phyloP scores from a whole-genome alignment of 352 stramenopile genomes.

The Phytophthora tubulina region DNA sequence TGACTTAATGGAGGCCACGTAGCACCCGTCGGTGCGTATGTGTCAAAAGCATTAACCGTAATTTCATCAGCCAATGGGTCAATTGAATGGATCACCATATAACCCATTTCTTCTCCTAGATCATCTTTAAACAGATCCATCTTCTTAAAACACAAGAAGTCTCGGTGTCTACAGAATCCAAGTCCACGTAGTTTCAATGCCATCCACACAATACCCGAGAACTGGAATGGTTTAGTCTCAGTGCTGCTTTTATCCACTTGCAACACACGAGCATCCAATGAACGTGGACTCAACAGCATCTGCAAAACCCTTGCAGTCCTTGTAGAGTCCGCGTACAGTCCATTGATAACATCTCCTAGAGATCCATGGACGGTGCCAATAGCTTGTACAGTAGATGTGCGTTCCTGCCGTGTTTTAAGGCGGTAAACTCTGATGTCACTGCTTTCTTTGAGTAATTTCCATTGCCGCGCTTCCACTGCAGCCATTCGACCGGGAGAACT shows the following conservation, averaged over 20 bases:
- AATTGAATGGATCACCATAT: conserved; percentile 77
- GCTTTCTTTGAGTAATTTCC: conserved; percentile 74
- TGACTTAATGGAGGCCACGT: conserved; percentile 39
- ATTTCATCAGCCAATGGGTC: conserved; percentile 52
- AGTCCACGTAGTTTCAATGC: conserved; percentile 62
- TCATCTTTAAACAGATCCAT: conserved; percentile 71
- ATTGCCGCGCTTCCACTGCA: conserved; percentile 43
- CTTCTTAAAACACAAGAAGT: conserved; percentile 87
- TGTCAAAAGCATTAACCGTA: conserved; percentile 25
- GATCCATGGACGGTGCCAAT: conserved; percentile 69
- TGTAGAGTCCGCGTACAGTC: conserved; percentile 79
- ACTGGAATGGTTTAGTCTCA: conserved; percentile 72
- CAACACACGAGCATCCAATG: conserved; percentile 69
- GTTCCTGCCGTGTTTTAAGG: conserved; percentile 50
- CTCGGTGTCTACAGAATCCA: conserved; percentile 68
- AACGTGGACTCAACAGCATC: conserved; percentile 63
- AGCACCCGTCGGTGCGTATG: conserved; percentile 24
- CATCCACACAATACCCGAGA: conserved; percentile 79
- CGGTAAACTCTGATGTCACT: conserved; percentile 74
- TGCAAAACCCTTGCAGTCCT: conserved; percentile 71
- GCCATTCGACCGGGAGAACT: conserved; percentile 5
- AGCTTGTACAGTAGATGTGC: conserved; percentile 64
- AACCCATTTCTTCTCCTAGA: conserved; percentile 71
- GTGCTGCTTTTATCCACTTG: conserved; percentile 73
- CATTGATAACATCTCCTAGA: conserved; percentile 79